Evolutionary conservation across 2,329 filamentous ascomycete species (phyloP).

Genomic region (Sporothrix pallida): DNA sequence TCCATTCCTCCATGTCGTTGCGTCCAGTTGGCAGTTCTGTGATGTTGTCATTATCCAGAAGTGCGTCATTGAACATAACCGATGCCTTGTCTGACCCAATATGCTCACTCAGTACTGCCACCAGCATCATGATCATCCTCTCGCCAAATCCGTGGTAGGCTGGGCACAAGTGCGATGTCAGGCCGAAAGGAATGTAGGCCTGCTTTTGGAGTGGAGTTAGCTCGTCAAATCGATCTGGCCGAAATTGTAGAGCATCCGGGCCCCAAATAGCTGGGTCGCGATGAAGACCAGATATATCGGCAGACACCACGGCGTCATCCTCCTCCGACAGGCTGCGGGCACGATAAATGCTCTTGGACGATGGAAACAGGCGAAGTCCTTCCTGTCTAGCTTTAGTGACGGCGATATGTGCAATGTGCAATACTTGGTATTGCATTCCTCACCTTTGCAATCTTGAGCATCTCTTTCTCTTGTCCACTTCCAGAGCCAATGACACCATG

Average conservation of each 20-base stretch:
- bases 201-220: neutral
- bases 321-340: neutral
- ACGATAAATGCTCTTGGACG: neutral
- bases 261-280: neutral
- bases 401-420: neutral
- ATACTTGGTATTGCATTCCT: too few relatives aligned
- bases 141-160: neutral
- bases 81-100: neutral
- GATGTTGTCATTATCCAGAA: neutral
- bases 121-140: neutral
- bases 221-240: neutral
- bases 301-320: neutral
- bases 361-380: neutral
- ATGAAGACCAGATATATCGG: neutral
- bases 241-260: neutral
- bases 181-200: neutral
- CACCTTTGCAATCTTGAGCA: neutral
- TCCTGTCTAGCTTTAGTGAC: neutral
- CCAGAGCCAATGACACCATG: neutral
- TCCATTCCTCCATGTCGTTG: constrained; percentile 1
- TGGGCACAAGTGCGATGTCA: neutral
- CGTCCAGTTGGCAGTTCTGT: neutral
- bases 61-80: neutral
- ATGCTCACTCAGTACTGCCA: neutral
- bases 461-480: neutral